A percentile compares a stretch with the other conserved stretches of the same genome.
phyloP scores from a whole-genome alignment of 768 basidiomycete genomes.

The Nevesoporus exiguus region DNA sequence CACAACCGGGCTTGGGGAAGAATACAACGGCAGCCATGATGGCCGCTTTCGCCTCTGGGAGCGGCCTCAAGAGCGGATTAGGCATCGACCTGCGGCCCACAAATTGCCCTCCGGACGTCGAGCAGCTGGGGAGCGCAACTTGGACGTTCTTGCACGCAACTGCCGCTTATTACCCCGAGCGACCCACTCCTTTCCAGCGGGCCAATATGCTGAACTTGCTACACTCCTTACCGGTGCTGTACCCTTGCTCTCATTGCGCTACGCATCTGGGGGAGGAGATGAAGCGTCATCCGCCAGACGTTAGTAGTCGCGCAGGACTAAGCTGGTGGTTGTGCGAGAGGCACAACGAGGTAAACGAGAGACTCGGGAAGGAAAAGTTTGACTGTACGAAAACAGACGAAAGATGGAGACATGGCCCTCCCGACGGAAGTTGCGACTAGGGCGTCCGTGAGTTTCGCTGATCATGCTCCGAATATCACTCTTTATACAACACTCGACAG shows the following conservation, averaged over 20 bases:
- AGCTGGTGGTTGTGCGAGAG: slow-evolving; percentile 87
- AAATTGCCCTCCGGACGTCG: slow-evolving; percentile 88
- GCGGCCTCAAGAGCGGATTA: slow-evolving; percentile 25
- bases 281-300: slow-evolving; percentile 66
- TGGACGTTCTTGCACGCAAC: slow-evolving; percentile 97
- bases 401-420: slow-evolving; percentile 90
- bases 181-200: slow-evolving; percentile 70
- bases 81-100: slow-evolving; percentile 42
- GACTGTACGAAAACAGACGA: slow-evolving; percentile 80
- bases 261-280: slow-evolving; percentile 75
- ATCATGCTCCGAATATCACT: neutral
- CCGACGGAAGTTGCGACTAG: slow-evolving; percentile 86
- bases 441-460: slow-evolving; percentile 7
- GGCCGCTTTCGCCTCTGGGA: slow-evolving; percentile 33
- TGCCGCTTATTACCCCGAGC: slow-evolving; percentile 92
- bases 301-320: slow-evolving; percentile 62
- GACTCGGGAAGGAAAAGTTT: slow-evolving; percentile 80
- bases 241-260: slow-evolving; percentile 88
- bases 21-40: slow-evolving; percentile 34
- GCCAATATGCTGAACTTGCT: slow-evolving; percentile 82
- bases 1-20: slow-evolving; percentile 27
- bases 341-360: slow-evolving; percentile 90
- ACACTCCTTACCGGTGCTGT: slow-evolving; percentile 72
- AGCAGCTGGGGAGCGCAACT: slow-evolving; percentile 85
- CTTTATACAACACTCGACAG: neutral